Evolutionary conservation across 2,329 filamentous ascomycete species (phyloP).

Genomic region (Alternaria triticimaculans): DNA sequence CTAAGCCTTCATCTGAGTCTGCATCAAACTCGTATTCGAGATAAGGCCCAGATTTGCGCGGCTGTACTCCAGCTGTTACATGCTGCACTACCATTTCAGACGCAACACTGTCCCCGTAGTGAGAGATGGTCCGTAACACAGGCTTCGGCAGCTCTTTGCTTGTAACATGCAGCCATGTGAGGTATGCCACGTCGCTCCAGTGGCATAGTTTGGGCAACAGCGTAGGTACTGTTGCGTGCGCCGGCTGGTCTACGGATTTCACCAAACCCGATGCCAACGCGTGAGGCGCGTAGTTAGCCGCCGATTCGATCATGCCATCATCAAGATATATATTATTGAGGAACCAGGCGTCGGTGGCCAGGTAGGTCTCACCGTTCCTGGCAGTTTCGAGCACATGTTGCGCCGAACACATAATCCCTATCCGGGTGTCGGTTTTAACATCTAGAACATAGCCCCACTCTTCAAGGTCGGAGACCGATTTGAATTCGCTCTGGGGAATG

Average conservation of each 20-base stretch:
- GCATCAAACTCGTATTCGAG: not conserved
- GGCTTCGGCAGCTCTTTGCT: not conserved
- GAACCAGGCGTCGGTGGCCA: not conserved
- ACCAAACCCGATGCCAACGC: not conserved
- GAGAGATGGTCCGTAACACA: not conserved
- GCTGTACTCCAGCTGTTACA: not conserved
- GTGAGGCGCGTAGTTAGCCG: not conserved
- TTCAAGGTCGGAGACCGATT: not conserved
- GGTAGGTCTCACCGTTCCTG: not conserved
- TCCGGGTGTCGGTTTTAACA: not conserved
- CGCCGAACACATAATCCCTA: not conserved
- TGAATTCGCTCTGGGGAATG: not conserved
- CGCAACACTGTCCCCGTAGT: not conserved
- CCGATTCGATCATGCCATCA: not conserved
- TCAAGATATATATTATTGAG: not conserved
- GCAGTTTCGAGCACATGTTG: not conserved
- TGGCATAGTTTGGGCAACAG: not conserved
- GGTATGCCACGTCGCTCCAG: not conserved
- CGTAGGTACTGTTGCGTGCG: not conserved
- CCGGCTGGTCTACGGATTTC: not conserved
- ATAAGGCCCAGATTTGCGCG: not conserved
- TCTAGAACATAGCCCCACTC: not conserved
- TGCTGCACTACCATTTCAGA: not conserved
- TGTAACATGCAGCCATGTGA: not conserved
- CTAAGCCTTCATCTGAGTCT: not conserved